These are phyloP conservation scores for Paramecium biaurelia DNA, from an alignment of 73 alveolate species.

Conservation along the genomic window DNA sequence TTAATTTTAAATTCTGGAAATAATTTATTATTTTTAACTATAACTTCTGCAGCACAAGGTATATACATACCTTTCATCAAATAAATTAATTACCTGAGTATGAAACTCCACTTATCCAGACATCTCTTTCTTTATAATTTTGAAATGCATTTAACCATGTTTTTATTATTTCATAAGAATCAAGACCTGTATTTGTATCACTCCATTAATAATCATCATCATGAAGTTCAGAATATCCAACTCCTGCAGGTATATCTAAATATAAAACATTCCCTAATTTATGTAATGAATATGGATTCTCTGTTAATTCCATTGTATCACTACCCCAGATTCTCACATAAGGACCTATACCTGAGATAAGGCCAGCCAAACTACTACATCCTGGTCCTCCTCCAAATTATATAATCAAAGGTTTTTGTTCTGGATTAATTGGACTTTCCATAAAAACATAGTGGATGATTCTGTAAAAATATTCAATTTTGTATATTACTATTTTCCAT, in stretches of 20 bases:
- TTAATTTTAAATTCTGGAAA: conserved; percentile 35
- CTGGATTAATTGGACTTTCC: conserved; percentile 69
- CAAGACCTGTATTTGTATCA: conserved; percentile 74
- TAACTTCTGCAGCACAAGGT: conserved; percentile 72
- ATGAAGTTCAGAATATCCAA: conserved; percentile 78
- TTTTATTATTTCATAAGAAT: conserved; percentile 69
- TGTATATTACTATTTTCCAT: not conserved
- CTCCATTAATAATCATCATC: conserved; percentile 56
- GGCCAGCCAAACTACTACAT: conserved; percentile 77
- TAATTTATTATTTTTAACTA: not conserved
- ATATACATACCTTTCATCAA: conserved; percentile 71
- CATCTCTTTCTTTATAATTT: conserved; percentile 54
- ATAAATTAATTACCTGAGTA: conserved; percentile 58
- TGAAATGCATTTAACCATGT: conserved; percentile 69
- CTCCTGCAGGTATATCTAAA: conserved; percentile 96
- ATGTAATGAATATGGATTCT: conserved; percentile 90
- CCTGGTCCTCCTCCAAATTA: conserved; percentile 96
- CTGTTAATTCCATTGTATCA: conserved; percentile 37
- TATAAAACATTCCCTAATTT: conserved; percentile 76
- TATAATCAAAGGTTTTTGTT: conserved; percentile 73
- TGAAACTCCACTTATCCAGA: conserved; percentile 77
- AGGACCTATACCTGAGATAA: conserved; percentile 87
- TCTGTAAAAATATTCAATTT: not conserved
- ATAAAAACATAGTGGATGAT: conserved; percentile 61
- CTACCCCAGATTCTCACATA: conserved; percentile 36